These are phyloP conservation scores for Verruconis gallopava DNA, from an alignment of 2,329 filamentous ascomycete species.

Conservation along the genomic window DNA sequence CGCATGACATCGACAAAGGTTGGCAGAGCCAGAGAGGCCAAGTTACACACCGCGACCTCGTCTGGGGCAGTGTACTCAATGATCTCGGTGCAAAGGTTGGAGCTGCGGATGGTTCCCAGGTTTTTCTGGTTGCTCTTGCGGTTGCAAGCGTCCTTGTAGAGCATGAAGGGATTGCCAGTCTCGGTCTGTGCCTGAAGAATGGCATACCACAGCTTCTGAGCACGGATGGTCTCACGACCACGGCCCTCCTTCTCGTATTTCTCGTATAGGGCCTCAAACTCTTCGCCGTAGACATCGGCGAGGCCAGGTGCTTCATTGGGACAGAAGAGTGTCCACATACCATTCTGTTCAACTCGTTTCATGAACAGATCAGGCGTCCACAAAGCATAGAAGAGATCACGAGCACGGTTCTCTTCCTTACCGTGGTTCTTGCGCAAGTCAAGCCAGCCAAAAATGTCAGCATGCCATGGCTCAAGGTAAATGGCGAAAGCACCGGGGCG, in stretches of 20 bases:
- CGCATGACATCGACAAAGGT: conserved; percentile 79
- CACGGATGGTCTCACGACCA: conserved; percentile 83
- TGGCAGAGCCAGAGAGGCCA: conserved; percentile 86
- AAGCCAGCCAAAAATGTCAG: conserved; percentile 93
- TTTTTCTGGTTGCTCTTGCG: conserved; percentile 99
- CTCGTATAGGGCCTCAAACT: conserved; percentile 91
- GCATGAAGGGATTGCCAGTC: conserved; percentile 98
- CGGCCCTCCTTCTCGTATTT: conserved; percentile 76
- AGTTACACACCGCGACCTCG: conserved; percentile 96
- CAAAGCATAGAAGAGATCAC: conserved; percentile 92
- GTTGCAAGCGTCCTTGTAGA: conserved; percentile 98
- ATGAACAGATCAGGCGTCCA: conserved; percentile 99
- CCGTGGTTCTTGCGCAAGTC: conserved; percentile 98
- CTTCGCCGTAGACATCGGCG: conserved; percentile 92
- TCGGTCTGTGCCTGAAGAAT: conserved; percentile 97
- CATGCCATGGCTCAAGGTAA: conserved; percentile 98
- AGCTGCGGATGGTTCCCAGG: conserved; percentile 93
- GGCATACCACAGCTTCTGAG: conserved; percentile 98
- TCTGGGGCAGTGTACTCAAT: conserved; percentile 95
- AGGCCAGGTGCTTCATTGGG: conserved; percentile 92
- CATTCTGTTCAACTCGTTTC: conserved; percentile 97
- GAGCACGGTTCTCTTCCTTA: conserved; percentile 93
- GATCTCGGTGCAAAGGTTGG: conserved; percentile 97
- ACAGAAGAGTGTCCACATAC: conserved; percentile 95
- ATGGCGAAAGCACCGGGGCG: conserved; percentile 96